Base-by-base conservation (phyloP, 1,139 yeast species). In the Magnusiomyces clavatus region DNA sequence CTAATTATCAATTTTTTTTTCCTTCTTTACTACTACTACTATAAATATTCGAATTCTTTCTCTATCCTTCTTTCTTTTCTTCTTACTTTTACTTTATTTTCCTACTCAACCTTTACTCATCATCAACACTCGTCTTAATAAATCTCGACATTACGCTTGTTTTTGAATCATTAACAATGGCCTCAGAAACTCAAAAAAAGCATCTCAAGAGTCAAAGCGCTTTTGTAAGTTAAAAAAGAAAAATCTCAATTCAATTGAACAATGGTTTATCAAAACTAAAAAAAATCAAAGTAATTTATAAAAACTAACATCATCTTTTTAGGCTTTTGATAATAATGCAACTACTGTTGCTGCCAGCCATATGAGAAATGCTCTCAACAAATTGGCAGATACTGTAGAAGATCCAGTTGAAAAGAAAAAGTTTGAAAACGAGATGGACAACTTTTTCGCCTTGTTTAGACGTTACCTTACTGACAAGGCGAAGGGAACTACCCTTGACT, bases 271-370 rank as follows among this genome's bases (percentile, higher is more conserved):
- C n/a, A 13, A 5, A 37, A 13, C 5, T 13, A 14, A 37, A 37
- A 5, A 37, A 37, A 37, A 10, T 37, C 19, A 13, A 17, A 41
- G 38, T 13, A 8, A 35, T 46, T 19, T 14, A 6, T 6, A 35
- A 14, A 38, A 12, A n/a, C 20, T 31, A 31, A 24, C 31, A 12
- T 11, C 47, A 46, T 51, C 40, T 44, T 48, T 34, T 24, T 67
- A 84, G 82, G 96, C 96, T 29, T 92, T 92, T 65, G 98, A 92
- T 72, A 86, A 86, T 74, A 87, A 95, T 59, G 90, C 97, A 47
- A 88, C 96, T 56, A 88, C 88, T 57, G 95, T 89, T 57, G 96
- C 98, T 37, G 97, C 98, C 8, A 85, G 95, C 56, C 97, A 90
- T 69, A 92, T 92, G 97, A 83, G 97, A 66, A 92, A 92, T 68